Evolutionary conservation across 805 yeast genomes (phyloP), one percentile per base, ranked within the genome.

Genomic region (Starmerella lactis-condensi): DNA sequence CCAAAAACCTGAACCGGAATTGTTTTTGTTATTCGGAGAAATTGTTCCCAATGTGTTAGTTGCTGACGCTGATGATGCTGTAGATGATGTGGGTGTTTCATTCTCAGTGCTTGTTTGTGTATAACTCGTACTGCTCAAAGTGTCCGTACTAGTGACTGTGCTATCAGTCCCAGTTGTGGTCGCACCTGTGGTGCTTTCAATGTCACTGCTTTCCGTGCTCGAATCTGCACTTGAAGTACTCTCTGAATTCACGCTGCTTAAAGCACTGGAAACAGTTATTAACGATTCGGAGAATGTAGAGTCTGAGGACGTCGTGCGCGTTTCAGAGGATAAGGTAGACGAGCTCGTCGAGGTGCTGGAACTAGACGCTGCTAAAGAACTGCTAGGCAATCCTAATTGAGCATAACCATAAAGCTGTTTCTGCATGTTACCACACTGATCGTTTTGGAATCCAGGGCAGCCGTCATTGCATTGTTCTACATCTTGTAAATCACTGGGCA

Each of bases 381-480:
- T 47, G 24, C 47, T 42, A 4, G 61, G 56, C 20, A 44, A 44
- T 2, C 46, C 49, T 5, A 68, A 35, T 27, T 59, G 53, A 5
- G 68, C 54, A 46, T 72, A 72, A 2, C 72, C 77, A 43, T 47
- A 72, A n/a, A 57, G 54, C 1, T 65, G 67, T 24, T 54, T 36
- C 3, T 48, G 48, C 3, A 53, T 22, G 39, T 53, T 56, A 7
- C 69, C 69, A 41, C 69, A 64, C 19, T 38, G 41, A 37, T 64
- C 67, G 2, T 30, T n/a, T 0, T 57, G 57, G 36, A 45, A 64
- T 0, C 69, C 69, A 1, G 67, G 65, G 42, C 69, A 64, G 12
- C 37, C 28, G 9, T 46, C 54, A 22, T 47, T 37, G 38, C 68
- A 62, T 6, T 43, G 29, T 10, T 43, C 28, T 8, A 55, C 24